A percentile compares a stretch with the other conserved stretches of the same genome.
phyloP scores from a whole-genome alignment of 495 filamentous ascomycete species.

The Rhypophila decipiens region DNA sequence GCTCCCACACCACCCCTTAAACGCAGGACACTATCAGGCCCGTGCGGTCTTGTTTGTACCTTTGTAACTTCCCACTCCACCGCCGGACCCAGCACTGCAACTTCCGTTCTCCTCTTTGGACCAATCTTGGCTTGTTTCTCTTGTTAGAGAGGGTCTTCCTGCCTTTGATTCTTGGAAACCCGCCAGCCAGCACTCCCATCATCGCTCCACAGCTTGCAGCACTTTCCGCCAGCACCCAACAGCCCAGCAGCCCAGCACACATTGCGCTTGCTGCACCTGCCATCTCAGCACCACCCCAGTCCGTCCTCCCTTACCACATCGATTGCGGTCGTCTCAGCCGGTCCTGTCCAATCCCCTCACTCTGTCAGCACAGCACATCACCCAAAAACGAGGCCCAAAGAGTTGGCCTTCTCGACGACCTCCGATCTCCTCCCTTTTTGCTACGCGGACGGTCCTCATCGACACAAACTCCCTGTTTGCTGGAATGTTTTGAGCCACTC shows the following conservation, averaged over 20 bases:
- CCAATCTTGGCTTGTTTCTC: constrained; percentile 4
- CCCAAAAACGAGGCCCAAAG: neutral
- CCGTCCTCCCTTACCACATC: too few species aligned
- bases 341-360: constrained; percentile 2
- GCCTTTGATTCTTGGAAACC: constrained; percentile 19
- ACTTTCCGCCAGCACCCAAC: constrained; percentile 6
- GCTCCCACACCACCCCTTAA: too few species aligned
- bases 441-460: neutral
- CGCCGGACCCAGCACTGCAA: too few species aligned
- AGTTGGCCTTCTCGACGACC: neutral
- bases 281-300: too few species aligned
- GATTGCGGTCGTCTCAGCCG: too few species aligned
- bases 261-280: too few species aligned
- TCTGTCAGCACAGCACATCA: constrained; percentile 2
- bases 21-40: too few species aligned
- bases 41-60: neutral
- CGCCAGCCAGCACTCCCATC: constrained; percentile 9
- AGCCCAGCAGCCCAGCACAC: neutral
- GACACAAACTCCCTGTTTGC: neutral
- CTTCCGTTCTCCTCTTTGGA: constrained; percentile 13
- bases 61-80: constrained; percentile 5
- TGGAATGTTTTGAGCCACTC: constrained; percentile 3
- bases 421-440: constrained; percentile 4
- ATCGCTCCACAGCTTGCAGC: neutral
- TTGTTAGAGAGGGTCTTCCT: constrained; percentile 10